phyloP scores from a whole-genome alignment of 306 rosid genomes.

The Gynostemma pentaphyllum region DNA sequence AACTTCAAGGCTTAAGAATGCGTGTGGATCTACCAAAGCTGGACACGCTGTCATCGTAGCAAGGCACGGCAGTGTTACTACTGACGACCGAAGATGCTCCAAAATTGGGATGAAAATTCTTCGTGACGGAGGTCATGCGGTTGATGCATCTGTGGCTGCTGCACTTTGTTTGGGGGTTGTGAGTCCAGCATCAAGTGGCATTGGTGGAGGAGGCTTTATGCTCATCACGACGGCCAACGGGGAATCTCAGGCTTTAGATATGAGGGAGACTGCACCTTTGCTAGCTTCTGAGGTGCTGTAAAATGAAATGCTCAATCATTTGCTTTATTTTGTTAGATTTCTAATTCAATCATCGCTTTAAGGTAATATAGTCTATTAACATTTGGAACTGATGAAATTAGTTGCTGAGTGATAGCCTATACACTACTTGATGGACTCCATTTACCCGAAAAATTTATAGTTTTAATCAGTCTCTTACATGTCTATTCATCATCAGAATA shows the following conservation, averaged over 20 bases:
- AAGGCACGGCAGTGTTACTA: slow-evolving; percentile 55
- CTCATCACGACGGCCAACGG: slow-evolving; percentile 38
- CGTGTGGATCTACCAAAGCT: not conserved
- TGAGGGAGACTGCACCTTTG: slow-evolving; percentile 81
- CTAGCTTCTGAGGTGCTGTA: slow-evolving; percentile 51
- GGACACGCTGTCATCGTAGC: slow-evolving; percentile 37
- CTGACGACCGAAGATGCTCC: slow-evolving; percentile 60
- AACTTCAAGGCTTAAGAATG: slow-evolving; percentile 14
- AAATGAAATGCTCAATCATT: not conserved
- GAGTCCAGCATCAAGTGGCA: slow-evolving; percentile 78
- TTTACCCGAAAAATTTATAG: not conserved
- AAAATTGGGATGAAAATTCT: slow-evolving; percentile 44
- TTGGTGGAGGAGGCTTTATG: slow-evolving; percentile 86
- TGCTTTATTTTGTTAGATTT: not conserved
- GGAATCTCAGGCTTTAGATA: slow-evolving; percentile 41
- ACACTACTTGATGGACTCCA: not conserved
- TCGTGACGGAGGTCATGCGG: slow-evolving; percentile 63
- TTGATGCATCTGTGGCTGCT: slow-evolving; percentile 75
- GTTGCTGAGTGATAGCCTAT: no score
- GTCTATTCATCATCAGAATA: slow-evolving; percentile 29
- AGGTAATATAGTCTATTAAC: not conserved
- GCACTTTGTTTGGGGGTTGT: slow-evolving; percentile 80
- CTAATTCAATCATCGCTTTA: not conserved
- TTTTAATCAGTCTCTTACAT: not conserved
- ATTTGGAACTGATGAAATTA: not conserved